phyloP scores from a whole-genome alignment of 2,329 filamentous ascomycete species.

The Gliomastix tumulicola region DNA sequence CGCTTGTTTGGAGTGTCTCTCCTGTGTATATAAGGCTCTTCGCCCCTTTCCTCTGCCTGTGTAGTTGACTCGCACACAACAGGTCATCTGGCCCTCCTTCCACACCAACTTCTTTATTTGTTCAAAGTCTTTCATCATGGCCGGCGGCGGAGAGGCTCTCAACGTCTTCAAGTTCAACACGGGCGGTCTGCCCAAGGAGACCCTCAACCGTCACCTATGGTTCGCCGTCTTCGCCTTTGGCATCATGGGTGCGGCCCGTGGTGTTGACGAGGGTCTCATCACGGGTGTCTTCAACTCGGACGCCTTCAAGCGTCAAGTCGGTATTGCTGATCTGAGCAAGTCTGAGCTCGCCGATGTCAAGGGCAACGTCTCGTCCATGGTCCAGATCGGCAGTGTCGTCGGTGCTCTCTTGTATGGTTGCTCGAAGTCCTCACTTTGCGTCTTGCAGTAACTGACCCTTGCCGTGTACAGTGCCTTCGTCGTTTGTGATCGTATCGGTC shows the following conservation, averaged over 20 bases:
- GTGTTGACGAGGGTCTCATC: slow-evolving; percentile 7
- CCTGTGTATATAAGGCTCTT: too few species aligned
- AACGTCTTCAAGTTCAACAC: slow-evolving; percentile 6
- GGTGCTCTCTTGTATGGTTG: slow-evolving; percentile 41
- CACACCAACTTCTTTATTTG: too few species aligned
- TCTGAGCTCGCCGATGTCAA: slow-evolving; percentile 2
- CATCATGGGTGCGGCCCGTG: slow-evolving; percentile 6
- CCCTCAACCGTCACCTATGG: slow-evolving; percentile 7
- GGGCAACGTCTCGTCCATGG: slow-evolving; percentile 5
- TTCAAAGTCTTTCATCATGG: slow-evolving; percentile 4
- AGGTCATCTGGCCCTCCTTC: too few species aligned
- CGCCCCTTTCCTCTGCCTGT: too few species aligned
- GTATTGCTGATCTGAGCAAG: slow-evolving; percentile 1
- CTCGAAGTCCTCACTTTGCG: neutral
- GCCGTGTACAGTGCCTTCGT: slow-evolving; percentile 30
- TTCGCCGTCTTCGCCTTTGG: slow-evolving; percentile 6
- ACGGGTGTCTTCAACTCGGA: slow-evolving; percentile 5
- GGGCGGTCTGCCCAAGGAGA: slow-evolving; percentile 6
- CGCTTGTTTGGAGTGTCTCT: too few species aligned
- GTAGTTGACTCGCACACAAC: too few species aligned
- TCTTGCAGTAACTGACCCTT: neutral
- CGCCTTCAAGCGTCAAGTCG: slow-evolving; percentile 4
- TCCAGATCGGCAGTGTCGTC: slow-evolving; percentile 16
- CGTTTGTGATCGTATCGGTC: slow-evolving; percentile 40
- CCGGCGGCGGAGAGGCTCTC: slow-evolving; percentile 6